phyloP scores from a whole-genome alignment of 805 yeast species.

The Alloascoidea hylecoeti region DNA sequence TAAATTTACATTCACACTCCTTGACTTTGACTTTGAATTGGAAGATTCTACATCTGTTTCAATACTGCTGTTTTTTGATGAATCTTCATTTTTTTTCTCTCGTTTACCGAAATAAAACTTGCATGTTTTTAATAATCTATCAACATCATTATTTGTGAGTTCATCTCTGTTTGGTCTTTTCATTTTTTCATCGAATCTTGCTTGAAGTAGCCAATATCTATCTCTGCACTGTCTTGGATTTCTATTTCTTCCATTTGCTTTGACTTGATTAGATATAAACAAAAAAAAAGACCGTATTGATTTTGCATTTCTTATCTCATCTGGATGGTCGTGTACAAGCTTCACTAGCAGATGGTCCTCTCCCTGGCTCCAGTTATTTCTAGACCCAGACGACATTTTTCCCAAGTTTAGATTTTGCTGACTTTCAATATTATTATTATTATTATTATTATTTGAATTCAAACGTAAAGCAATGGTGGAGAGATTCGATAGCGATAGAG shows the following conservation, averaged over 20 bases:
- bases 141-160: background rate
- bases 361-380: background rate
- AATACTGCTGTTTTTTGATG: too few species aligned
- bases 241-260: background rate
- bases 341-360: background rate
- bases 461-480: too few species aligned
- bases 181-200: background rate
- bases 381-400: too few species aligned
- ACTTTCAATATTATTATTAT: too few species aligned
- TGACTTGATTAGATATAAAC: background rate
- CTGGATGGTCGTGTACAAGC: background rate
- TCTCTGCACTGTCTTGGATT: background rate
- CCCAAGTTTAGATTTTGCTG: too few species aligned
- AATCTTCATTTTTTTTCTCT: background rate
- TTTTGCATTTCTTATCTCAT: background rate
- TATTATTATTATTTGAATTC: too few species aligned
- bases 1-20: too few species aligned
- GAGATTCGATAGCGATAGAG: too few species aligned
- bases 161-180: background rate
- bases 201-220: constrained; percentile 1
- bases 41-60: too few species aligned
- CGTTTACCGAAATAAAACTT: constrained; percentile 2
- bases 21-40: too few species aligned
- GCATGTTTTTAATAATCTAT: background rate
- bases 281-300: background rate